Percentiles rank a stretch among this genome's conserved stretches.
phyloP scores from a whole-genome alignment of 257 asterid species.

The Nicotiana undulata region DNA sequence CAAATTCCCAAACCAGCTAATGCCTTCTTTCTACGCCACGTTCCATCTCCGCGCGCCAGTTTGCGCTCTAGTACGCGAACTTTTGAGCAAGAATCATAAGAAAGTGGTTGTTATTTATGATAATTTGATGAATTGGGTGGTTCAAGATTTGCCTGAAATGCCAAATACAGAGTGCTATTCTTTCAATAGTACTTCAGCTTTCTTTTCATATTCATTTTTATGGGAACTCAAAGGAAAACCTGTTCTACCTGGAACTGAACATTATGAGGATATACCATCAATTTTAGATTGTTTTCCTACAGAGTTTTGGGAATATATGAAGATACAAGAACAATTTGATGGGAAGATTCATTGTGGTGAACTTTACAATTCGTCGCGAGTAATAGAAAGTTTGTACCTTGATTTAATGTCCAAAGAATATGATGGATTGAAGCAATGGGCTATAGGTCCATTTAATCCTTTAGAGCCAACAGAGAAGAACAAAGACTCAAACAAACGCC shows the following conservation, averaged over 20 bases:
- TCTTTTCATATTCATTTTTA: conserved; percentile 26
- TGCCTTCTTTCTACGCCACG: no score
- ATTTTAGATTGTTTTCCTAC: conserved; percentile 33
- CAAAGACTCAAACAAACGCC: not conserved
- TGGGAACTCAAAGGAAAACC: conserved; percentile 47
- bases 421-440: conserved; percentile 18
- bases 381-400: conserved; percentile 28
- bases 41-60: conserved; percentile 34
- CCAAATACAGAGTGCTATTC: conserved; percentile 35
- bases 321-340: not conserved
- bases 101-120: not conserved
- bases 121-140: conserved; percentile 44
- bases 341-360: conserved; percentile 31
- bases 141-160: conserved; percentile 26
- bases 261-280: conserved; percentile 24
- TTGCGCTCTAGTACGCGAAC: conserved; percentile 12
- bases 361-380: conserved; percentile 48
- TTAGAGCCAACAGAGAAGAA: no score
- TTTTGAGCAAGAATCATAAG: not conserved
- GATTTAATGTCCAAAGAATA: not conserved
- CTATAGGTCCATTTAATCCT: no score
- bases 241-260: conserved; percentile 17
- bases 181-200: conserved; percentile 44
- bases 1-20: no score
- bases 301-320: conserved; percentile 24